Conservation (phyloP, 306 rosid genomes). For the Vicia sativa region DNA sequence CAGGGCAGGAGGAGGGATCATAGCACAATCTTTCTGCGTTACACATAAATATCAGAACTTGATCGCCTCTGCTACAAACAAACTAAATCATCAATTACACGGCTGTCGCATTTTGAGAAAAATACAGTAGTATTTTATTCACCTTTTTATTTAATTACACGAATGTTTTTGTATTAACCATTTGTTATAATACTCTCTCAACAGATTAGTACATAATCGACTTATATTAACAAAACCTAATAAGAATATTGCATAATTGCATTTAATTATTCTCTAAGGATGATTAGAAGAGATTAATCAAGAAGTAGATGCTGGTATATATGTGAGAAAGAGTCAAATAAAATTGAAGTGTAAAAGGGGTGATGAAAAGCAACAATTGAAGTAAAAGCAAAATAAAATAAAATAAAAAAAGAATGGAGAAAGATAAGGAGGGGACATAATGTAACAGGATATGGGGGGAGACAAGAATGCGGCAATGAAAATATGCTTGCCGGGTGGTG, state of each 20-base stretch:
- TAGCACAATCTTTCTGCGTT: constrained; percentile 1
- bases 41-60: neutral
- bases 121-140: too few relatives aligned
- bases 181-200: too few relatives aligned
- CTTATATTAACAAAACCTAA: too few relatives aligned
- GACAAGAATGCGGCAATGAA: constrained; percentile 77
- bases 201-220: too few relatives aligned
- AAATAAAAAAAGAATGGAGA: neutral
- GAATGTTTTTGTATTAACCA: too few relatives aligned
- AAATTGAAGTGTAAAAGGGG: constrained; percentile 24
- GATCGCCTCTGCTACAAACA: neutral
- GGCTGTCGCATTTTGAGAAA: neutral
- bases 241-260: too few relatives aligned
- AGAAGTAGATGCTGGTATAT: neutral
- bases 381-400: constrained; percentile 26
- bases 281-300: constrained; percentile 1
- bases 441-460: constrained; percentile 46
- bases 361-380: neutral
- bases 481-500: constrained; percentile 66
- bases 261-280: neutral
- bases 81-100: neutral
- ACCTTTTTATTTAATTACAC: too few relatives aligned
- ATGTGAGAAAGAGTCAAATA: constrained; percentile 21
- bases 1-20: neutral
- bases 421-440: constrained; percentile 45